Base-by-base conservation (phyloP, 2,329 filamentous ascomycete genomes). In the Xylariales sp. region DNA sequence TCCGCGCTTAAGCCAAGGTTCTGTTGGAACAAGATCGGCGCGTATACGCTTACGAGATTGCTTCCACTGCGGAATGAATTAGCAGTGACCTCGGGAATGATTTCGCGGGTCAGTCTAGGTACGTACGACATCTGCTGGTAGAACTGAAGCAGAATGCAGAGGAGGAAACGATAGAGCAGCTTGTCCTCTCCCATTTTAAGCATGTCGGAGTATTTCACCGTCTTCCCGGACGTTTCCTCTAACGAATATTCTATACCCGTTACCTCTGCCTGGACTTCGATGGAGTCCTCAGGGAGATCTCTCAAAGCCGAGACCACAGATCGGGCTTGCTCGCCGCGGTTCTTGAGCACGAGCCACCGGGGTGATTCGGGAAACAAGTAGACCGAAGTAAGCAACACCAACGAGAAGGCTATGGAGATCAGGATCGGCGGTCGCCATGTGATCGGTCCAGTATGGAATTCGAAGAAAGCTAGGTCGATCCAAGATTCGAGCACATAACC, bases 161-260 rank as follows among this genome's bases (percentile, higher is more conserved):
- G 65, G 2, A 57, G 57, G 52, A 74, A 74, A 18, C 74, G 69
- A 57, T 77, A 74, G 12, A 64, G 55, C 1, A 73, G 63, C 56
- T 70, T 70, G 40, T 74, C 70, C 8, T 71, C 64, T 41, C 69
- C 70, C 62, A 69, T 71, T 48, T 62, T 69, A 49, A 73, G 58
- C 51, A 74, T 59, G 32, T 73, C 66, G 29, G 51, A 54, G 8
- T 73, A 55, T 40, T 57, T 65, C 3, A 63, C 61, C 9, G 58
- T 61, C 31, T 57, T 53, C 4, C 54, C 47, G 25, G 53, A 53
- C 4, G 67, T 64, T 40, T 67, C 60, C 49, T 74, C 70, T 19
- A 74, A 65, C 0, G 69, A 69, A 44, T 64, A 59, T 46, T 74
- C 68, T 20, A 76, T 75, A 21, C 63, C 68, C 3, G 60, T 58